These are phyloP conservation scores for Corylus americana DNA, from an alignment of 306 rosid genomes.

Conservation along the genomic window DNA sequence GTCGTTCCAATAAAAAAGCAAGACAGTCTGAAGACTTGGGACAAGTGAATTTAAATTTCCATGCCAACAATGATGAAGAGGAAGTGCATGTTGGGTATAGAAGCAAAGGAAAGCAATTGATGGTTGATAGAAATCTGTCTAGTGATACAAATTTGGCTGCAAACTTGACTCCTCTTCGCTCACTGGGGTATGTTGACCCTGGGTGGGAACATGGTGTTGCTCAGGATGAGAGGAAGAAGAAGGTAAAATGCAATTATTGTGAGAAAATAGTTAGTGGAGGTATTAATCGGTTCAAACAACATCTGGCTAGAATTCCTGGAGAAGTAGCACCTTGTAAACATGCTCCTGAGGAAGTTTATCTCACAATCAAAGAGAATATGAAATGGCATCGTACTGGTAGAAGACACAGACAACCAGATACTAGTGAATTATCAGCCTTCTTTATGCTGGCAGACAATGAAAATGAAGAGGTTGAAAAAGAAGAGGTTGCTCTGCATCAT, in stretches of 20 bases:
- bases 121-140: conserved; percentile 54
- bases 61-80: conserved; percentile 71
- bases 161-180: conserved; percentile 74
- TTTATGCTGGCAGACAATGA: conserved; percentile 72
- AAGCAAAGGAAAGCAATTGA: conserved; percentile 80
- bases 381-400: conserved; percentile 99
- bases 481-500: conserved; percentile 57
- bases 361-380: conserved; percentile 91
- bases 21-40: conserved; percentile 60
- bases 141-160: conserved; percentile 48
- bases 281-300: conserved; percentile 94
- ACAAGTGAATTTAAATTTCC: conserved; percentile 69
- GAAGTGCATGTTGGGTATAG: conserved; percentile 65
- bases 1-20: conserved; percentile 78
- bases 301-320: conserved; percentile 96
- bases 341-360: conserved; percentile 90
- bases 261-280: conserved; percentile 96
- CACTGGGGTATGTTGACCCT: conserved; percentile 93
- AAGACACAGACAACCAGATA: conserved; percentile 71
- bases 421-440: conserved; percentile 55
- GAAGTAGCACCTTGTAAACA: conserved; percentile 96
- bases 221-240: conserved; percentile 97
- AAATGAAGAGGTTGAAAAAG: conserved; percentile 70
- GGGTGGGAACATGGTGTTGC: conserved; percentile 99
- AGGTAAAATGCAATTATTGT: conserved; percentile 92